Evolutionary conservation across 306 rosid genomes (phyloP).

Genomic region (Lablab purpureus): DNA sequence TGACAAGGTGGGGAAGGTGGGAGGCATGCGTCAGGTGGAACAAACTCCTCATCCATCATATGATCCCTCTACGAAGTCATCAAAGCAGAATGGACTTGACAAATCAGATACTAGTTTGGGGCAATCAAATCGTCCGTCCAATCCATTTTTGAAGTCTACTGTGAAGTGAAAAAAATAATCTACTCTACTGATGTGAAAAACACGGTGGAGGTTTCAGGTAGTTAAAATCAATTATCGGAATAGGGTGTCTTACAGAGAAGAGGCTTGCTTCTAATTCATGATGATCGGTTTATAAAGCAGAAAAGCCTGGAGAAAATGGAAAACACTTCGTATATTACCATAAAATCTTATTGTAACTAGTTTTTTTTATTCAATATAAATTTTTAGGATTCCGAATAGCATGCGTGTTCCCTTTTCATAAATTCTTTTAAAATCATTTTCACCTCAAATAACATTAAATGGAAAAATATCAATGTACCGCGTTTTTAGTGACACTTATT

Average conservation of each 20-base stretch:
- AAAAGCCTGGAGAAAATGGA: conserved; percentile 10
- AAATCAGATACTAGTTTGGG: conserved; percentile 54
- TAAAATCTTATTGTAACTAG: not conserved
- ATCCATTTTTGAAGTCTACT: conserved; percentile 87
- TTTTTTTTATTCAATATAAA: conserved; percentile 24
- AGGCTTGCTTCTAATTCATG: conserved; percentile 20
- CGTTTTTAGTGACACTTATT: no score
- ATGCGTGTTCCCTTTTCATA: not conserved
- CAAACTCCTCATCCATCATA: conserved; percentile 46
- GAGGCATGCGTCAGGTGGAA: conserved; percentile 40
- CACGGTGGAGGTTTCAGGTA: not conserved
- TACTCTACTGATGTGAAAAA: conserved; percentile 12
- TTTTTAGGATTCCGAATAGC: not conserved
- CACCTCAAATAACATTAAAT: no score
- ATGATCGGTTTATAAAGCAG: conserved; percentile 12
- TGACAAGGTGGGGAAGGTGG: conserved; percentile 41
- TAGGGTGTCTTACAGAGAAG: not conserved
- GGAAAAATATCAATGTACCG: no score
- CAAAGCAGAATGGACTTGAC: conserved; percentile 52
- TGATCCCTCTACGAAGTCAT: conserved; percentile 47
- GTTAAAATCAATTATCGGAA: not conserved
- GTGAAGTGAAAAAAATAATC: conserved; percentile 58
- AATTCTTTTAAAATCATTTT: no score
- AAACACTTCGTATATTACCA: conserved; percentile 27
- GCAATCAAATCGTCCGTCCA: conserved; percentile 62